Percentiles rank a stretch among this genome's conserved stretches.
Evolutionary conservation across 805 yeast genomes (phyloP).

Genomic region (Barnettozyma wickerhamii): DNA sequence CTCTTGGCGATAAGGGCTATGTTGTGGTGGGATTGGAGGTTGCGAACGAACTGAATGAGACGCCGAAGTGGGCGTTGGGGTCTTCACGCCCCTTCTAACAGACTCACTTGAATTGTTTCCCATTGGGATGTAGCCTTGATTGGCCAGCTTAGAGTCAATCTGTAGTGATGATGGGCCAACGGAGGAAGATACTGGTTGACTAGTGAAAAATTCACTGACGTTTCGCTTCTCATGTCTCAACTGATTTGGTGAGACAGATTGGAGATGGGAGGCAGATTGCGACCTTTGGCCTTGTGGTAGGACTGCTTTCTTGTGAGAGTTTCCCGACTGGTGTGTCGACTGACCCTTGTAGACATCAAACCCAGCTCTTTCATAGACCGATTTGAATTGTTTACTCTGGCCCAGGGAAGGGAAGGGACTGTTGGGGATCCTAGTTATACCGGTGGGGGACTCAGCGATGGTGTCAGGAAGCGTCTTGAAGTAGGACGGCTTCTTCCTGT

Average conservation of each 20-base stretch:
- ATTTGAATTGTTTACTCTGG: constrained; percentile 54
- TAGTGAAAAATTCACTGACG: constrained; percentile 14
- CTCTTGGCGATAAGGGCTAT: not conserved
- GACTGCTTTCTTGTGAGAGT: not conserved
- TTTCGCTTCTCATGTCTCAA: constrained; percentile 14
- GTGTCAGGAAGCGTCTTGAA: constrained; percentile 25
- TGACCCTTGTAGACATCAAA: constrained; percentile 50
- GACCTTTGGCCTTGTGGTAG: constrained; percentile 12
- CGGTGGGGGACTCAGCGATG: constrained; percentile 23
- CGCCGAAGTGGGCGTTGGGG: not conserved
- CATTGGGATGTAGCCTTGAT: not conserved
- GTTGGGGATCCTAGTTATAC: constrained; percentile 29
- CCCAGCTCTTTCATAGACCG: constrained; percentile 81
- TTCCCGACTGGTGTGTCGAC: not conserved
- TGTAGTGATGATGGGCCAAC: constrained; percentile 2
- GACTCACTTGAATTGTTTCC: not conserved
- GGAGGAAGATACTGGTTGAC: not conserved
- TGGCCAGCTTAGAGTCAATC: constrained; percentile 11
- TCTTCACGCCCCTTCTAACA: not conserved
- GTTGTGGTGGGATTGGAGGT: not conserved
- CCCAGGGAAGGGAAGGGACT: constrained; percentile 68
- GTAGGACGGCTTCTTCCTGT: constrained; percentile 19
- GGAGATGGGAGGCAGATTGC: constrained; percentile 12
- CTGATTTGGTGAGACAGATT: not conserved
- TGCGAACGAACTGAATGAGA: not conserved